Percentiles rank a stretch among this genome's conserved stretches.
These are phyloP conservation scores for Penicillium sp. DNA, from an alignment of 2,329 filamentous ascomycete species.

Conservation along the genomic window DNA sequence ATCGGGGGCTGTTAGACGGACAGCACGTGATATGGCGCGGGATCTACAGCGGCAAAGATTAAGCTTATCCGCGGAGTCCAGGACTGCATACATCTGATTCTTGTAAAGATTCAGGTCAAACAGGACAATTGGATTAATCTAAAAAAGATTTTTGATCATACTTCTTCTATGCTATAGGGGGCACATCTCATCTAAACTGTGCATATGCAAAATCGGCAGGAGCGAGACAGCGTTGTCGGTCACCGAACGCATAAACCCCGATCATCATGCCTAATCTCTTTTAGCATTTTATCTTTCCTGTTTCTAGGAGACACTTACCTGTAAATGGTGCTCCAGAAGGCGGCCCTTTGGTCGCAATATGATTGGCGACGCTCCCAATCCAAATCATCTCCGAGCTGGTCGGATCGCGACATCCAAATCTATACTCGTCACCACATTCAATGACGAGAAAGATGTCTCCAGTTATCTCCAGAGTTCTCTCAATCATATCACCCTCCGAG, in stretches of 20 bases:
- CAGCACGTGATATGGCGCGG: not conserved
- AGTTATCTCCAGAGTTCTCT: conserved; percentile 12
- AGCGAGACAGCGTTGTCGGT: conserved; percentile 41
- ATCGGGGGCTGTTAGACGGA: not conserved
- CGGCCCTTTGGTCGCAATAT: conserved; percentile 39
- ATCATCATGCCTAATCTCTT: conserved; percentile 44
- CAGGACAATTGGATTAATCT: too few species aligned
- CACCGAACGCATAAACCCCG: conserved; percentile 50
- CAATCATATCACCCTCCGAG: conserved; percentile 21
- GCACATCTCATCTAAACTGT: conserved; percentile 15
- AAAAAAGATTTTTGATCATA: too few species aligned
- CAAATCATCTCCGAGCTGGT: conserved; percentile 19
- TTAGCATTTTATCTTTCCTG: not conserved
- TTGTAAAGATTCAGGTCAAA: too few species aligned
- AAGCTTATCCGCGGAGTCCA: not conserved
- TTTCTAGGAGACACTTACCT: not conserved
- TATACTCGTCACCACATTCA: conserved; percentile 35
- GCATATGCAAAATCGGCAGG: conserved; percentile 48
- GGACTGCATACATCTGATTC: too few species aligned
- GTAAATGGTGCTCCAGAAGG: conserved; percentile 47
- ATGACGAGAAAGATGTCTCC: conserved; percentile 31
- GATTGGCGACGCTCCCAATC: conserved; percentile 35
- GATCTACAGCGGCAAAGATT: not conserved
- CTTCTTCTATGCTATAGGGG: too few species aligned
- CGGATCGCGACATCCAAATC: conserved; percentile 28